Percentiles rank a stretch among this genome's conserved stretches.
phyloP scores from a whole-genome alignment of 2,329 filamentous ascomycete species.

The Fusarium buharicum region DNA sequence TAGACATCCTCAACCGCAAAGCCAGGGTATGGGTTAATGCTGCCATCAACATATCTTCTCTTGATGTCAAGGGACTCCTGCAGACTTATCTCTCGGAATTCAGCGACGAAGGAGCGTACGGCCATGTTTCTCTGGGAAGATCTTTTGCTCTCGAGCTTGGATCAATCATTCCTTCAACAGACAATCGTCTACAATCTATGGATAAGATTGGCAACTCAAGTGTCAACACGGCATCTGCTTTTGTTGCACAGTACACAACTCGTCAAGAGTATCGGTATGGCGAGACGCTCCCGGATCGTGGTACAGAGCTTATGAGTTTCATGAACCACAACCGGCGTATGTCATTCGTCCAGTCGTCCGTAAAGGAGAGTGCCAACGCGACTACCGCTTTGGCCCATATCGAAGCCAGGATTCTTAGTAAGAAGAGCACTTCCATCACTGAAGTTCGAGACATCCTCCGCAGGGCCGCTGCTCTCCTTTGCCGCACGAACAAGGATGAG shows the following conservation, averaged over 20 bases:
- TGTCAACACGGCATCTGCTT: constrained; percentile 94
- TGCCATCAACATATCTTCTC: constrained; percentile 84
- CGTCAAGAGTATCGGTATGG: constrained; percentile 94
- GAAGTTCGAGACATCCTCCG: constrained; percentile 85
- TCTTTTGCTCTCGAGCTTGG: constrained; percentile 96
- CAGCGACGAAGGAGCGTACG: constrained; percentile 89
- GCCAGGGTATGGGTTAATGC: constrained; percentile 83
- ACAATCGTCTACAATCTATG: constrained; percentile 86
- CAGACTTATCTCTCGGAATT: constrained; percentile 97
- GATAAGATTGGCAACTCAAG: constrained; percentile 77
- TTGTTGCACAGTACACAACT: constrained; percentile 96
- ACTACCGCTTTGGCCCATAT: constrained; percentile 76
- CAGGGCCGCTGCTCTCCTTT: constrained; percentile 86
- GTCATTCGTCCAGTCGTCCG: constrained; percentile 63
- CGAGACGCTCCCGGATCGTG: constrained; percentile 76
- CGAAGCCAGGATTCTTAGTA: constrained; percentile 74
- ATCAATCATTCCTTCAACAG: constrained; percentile 82
- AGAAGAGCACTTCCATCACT: constrained; percentile 74
- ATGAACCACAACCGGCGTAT: constrained; percentile 65
- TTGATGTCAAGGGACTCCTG: constrained; percentile 93
- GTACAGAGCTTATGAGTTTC: constrained; percentile 71
- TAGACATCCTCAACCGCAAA: constrained; percentile 79
- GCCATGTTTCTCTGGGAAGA: constrained; percentile 89
- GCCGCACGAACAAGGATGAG: constrained; percentile 78
- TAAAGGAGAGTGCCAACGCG: constrained; percentile 66